Conservation (phyloP, 2,329 filamentous ascomycete genomes). For the Hypoxylon sp. region DNA sequence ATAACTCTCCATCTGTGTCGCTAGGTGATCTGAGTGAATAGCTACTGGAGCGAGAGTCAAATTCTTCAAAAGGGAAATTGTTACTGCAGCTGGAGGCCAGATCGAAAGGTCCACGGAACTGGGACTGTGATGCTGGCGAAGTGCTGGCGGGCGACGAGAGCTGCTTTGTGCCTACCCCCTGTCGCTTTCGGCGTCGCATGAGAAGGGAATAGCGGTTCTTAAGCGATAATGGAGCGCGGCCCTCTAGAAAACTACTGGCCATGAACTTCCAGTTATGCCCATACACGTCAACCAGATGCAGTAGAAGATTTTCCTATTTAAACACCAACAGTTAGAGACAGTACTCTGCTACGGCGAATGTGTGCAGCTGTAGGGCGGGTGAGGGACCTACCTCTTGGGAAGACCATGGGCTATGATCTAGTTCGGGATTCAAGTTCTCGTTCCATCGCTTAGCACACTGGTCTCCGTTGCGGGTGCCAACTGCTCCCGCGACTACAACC, state of each 20-base stretch:
- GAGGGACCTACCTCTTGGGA: slow-evolving; percentile 21
- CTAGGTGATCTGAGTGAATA: not conserved
- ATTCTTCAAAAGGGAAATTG: slow-evolving; percentile 2
- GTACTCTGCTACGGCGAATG: not conserved
- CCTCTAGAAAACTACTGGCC: slow-evolving; percentile 44
- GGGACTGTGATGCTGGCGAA: not conserved
- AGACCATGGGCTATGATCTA: slow-evolving; percentile 31
- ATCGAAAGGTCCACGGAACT: not conserved
- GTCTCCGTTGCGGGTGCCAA: slow-evolving; percentile 43
- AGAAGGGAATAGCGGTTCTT: slow-evolving; percentile 43
- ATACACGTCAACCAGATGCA: slow-evolving; percentile 29
- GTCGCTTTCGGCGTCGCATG: slow-evolving; percentile 38
- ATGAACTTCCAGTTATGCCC: slow-evolving; percentile 41
- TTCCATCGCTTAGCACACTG: slow-evolving; percentile 46
- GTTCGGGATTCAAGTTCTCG: slow-evolving; percentile 39
- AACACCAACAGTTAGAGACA: not conserved
- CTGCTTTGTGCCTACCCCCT: slow-evolving; percentile 1
- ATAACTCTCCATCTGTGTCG: not conserved
- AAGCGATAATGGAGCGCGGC: slow-evolving; percentile 36
- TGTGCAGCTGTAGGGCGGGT: not conserved
- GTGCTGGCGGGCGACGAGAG: not conserved
- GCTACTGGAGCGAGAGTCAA: slow-evolving; percentile 1
- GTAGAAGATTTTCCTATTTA: slow-evolving; percentile 32
- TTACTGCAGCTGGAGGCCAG: not conserved
- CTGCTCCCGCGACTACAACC: slow-evolving; percentile 34